Base-by-base conservation (phyloP, 2,329 filamentous ascomycete genomes). In the Ustilaginoidea virens region DNA sequence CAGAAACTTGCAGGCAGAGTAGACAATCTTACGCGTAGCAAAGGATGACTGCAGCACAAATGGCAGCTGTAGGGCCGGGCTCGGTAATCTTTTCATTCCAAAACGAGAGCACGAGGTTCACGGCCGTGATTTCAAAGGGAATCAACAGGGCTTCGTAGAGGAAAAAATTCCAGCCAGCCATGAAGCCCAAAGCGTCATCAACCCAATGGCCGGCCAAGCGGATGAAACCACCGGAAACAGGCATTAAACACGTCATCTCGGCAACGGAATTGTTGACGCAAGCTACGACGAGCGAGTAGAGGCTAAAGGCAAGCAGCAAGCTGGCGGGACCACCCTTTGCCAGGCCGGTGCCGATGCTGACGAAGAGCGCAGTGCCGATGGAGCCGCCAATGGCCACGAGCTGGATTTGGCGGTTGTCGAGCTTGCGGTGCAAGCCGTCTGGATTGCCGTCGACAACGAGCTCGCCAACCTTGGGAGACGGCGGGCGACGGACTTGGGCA, bases 231-330 rank as follows among this genome's bases (percentile, higher is more conserved):
- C 72, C 71, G 23, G 60, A 63, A 26, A 78, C 61, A 15, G 74
- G 73, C 59, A 73, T 70, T 36, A 65, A 66, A 21, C 61, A 59
- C 17, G 57, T 63, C 72, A 78, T 77, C 46, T 78, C 73, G 7
- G 73, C 72, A 34, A 75, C 58, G 36, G 61, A 63, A 43, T 75
- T 77, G 58, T 75, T 77, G 44, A 77, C 66, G 26, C 73, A 53
- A 15, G 56, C 71, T 34, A 77, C 57, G 30, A 75, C 43, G 40
- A 55, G 46, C 21, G 56, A 58, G 45, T 76, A 74, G 24, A 71
- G 36, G 19, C 58, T 55, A 44, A 69, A 78, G 21, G 66, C 70
- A 33, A 78, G 45, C 35, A 79, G 57, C 23, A 77, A 51, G 33
- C 59, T 64, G 26, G 51, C 54, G 3, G 58, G 57, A 13, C 58